phyloP scores from a whole-genome alignment of 345 rosid genomes.

The Excoecaria cochinchinensis region DNA sequence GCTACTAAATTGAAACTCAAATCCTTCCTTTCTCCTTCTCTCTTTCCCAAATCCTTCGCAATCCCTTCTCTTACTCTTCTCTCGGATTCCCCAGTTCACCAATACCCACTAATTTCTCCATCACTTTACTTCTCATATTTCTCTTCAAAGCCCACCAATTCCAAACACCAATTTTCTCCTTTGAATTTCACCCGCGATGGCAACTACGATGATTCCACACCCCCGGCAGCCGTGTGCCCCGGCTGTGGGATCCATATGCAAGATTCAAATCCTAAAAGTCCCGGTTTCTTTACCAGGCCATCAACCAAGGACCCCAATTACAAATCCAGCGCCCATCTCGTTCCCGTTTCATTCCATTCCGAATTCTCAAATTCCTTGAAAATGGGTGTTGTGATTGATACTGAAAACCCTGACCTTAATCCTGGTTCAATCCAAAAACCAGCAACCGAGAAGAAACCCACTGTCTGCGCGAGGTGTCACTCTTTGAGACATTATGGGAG shows the following conservation, averaged over 20 bases:
- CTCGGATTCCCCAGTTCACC: neutral
- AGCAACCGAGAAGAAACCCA: slow-evolving; percentile 33
- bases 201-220: slow-evolving; percentile 61
- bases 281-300: slow-evolving; percentile 75
- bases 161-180: slow-evolving; percentile 15
- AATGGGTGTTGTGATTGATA: slow-evolving; percentile 48
- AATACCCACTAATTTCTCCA: slow-evolving; percentile 5
- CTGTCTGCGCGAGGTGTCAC: slow-evolving; percentile 87
- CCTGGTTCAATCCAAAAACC: neutral
- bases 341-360: slow-evolving; percentile 52
- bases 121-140: slow-evolving; percentile 18
- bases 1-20: slow-evolving; percentile 45
- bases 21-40: slow-evolving; percentile 34
- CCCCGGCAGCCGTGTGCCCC: slow-evolving; percentile 62
- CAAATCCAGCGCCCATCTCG: slow-evolving; percentile 36
- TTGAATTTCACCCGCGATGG: slow-evolving; percentile 68
- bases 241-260: slow-evolving; percentile 95
- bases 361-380: slow-evolving; percentile 58
- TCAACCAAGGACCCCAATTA: slow-evolving; percentile 32
- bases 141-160: slow-evolving; percentile 30
- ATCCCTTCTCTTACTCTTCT: slow-evolving; percentile 12
- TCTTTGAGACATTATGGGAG: slow-evolving; percentile 80
- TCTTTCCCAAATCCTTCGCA: slow-evolving; percentile 21
- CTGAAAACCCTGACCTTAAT: slow-evolving; percentile 20
- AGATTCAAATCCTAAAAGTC: slow-evolving; percentile 57